Base-by-base conservation (phyloP, 1,139 yeast genomes). In the Pneumocystis canis region DNA sequence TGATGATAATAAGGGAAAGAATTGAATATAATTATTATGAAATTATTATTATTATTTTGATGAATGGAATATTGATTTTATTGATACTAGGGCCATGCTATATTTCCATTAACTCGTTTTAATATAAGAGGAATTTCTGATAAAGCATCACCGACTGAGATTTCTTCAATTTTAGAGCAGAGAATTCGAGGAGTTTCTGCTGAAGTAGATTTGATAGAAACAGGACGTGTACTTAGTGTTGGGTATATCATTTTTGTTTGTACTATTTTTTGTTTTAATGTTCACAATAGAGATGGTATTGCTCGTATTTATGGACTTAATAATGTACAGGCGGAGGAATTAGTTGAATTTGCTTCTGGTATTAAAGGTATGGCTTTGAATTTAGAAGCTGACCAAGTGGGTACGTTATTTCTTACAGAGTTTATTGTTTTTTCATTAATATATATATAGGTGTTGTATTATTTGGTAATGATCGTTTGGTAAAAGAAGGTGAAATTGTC, bases 331-430 rank as follows among this genome's bases (percentile, higher is more conserved):
- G 98, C 98, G 76, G 98, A 92, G 82, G 99, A 94, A 82, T 85
- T 94, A 79, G 97, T 94, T 74, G 98, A 94, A 82, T 94, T 94
- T 83, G 83, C 97, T 68, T 89, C 98, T 67, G 98, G 99, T 83
- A 97, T 92, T 75, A 89, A 90, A 82, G 99, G 98, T 87, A 94
- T 94, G 99, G 98, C 98, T 75, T 84, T 94, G 78, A 94, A 94
- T 86, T 87, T 94, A 85, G 98, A 94, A 82, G 96, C 98, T 73
- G 97, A 95, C 79, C 97, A 92, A 82, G 59, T 57, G 30, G 41
- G 59, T 47, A 25, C 30, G 37, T 57, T 11, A 30, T 57, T 57
- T 11, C n/a, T 18, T 11, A 5, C 11, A 3, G 11, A 9, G 5
- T 9, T 11, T 18, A 28, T 11, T 35, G 9, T 39, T 1, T 20